Evolutionary conservation across 306 rosid genomes (phyloP).

Genomic region (Pyrus bretschneideri): DNA sequence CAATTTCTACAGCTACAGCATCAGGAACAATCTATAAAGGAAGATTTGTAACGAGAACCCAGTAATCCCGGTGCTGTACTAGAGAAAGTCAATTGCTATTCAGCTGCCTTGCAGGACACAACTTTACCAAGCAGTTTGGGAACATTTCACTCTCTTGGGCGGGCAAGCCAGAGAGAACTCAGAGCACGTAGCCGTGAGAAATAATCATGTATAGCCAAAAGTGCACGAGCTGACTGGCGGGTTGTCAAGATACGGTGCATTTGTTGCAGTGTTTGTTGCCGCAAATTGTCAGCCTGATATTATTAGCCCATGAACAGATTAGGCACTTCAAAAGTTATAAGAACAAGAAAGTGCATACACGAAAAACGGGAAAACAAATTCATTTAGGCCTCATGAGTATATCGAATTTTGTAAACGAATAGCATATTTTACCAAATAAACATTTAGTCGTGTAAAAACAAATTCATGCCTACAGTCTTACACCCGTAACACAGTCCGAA

Average conservation of each 20-base stretch:
- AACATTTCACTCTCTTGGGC: constrained; percentile 65
- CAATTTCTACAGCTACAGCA: constrained; percentile 1
- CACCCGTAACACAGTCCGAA: neutral
- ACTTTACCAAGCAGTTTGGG: constrained; percentile 2
- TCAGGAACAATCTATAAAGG: neutral
- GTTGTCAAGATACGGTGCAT: constrained; percentile 93
- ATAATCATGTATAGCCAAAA: constrained; percentile 84
- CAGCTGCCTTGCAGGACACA: constrained; percentile 13
- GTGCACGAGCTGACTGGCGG: constrained; percentile 94
- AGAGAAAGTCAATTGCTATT: constrained; percentile 11
- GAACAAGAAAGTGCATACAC: neutral
- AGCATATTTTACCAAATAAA: neutral
- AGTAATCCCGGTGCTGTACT: constrained; percentile 7
- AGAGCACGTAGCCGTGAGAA: constrained; percentile 88
- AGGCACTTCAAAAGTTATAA: neutral
- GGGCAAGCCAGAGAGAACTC: constrained; percentile 96
- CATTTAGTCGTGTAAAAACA: neutral
- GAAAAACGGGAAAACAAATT: neutral
- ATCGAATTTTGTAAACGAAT: neutral
- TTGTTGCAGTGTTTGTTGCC: constrained; percentile 95
- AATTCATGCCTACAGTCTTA: neutral
- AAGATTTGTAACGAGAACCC: constrained; percentile 8
- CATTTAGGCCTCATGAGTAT: neutral
- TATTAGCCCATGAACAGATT: neutral
- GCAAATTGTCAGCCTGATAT: constrained; percentile 85